phyloP scores from a whole-genome alignment of 306 rosid genomes.

The Medicago ruthenica region DNA sequence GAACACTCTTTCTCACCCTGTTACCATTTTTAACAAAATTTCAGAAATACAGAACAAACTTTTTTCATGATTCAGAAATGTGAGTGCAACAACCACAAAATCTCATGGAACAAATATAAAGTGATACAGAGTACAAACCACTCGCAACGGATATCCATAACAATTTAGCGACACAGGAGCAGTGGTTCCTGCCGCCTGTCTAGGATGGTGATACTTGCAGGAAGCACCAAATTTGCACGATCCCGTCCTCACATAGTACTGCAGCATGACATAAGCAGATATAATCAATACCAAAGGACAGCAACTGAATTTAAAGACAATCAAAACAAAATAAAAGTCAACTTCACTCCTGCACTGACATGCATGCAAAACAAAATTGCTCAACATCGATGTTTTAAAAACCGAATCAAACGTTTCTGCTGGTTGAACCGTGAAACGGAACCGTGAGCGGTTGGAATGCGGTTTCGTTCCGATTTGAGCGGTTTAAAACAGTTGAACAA shows the following conservation, averaged over 20 bases:
- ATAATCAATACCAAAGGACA: conserved; percentile 42
- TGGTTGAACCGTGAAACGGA: neutral
- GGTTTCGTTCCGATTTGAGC: neutral
- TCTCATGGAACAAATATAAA: conserved; percentile 33
- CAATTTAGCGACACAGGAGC: conserved; percentile 63
- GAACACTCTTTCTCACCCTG: conserved; percentile 99
- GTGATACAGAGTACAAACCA: conserved; percentile 60
- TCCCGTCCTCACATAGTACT: conserved; percentile 87
- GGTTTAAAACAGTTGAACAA: neutral
- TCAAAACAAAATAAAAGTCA: conserved; percentile 42
- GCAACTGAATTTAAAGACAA: conserved; percentile 18
- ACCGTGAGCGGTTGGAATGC: neutral
- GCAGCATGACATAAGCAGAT: conserved; percentile 48
- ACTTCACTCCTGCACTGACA: conserved; percentile 44
- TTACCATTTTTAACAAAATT: conserved; percentile 36
- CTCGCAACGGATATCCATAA: conserved; percentile 70
- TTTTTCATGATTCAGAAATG: conserved; percentile 18
- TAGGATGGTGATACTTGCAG: conserved; percentile 95
- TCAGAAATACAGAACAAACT: conserved; percentile 32
- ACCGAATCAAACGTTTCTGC: neutral
- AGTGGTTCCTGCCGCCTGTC: conserved; percentile 64
- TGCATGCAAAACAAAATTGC: conserved; percentile 10
- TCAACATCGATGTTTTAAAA: neutral
- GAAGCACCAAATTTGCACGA: conserved; percentile 84
- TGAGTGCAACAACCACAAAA: conserved; percentile 38